Evolutionary conservation across 2,329 filamentous ascomycete genomes (phyloP).

Genomic region (Sarocladium kiliense): DNA sequence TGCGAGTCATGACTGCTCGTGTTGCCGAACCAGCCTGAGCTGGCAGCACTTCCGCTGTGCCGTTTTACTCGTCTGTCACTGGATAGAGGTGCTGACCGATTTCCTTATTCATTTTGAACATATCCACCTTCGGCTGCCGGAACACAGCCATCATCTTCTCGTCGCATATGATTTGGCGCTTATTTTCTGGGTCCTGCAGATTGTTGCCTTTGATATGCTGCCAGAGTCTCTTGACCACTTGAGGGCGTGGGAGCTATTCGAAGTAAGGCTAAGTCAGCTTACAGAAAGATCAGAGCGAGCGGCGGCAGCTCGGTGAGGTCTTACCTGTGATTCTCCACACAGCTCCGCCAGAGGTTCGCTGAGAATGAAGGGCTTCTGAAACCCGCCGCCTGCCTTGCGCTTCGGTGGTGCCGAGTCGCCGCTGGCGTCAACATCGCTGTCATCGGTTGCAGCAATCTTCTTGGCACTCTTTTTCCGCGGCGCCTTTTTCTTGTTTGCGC

Average conservation of each 20-base stretch:
- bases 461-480: slow-evolving; percentile 70
- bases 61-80: slow-evolving; percentile 59
- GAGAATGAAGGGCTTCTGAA: slow-evolving; percentile 80
- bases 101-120: slow-evolving; percentile 99
- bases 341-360: slow-evolving; percentile 65
- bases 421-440: slow-evolving; percentile 67
- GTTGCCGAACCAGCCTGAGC: not conserved
- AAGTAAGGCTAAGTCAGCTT: too few relatives aligned
- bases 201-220: slow-evolving; percentile 84
- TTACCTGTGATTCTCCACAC: slow-evolving; percentile 62
- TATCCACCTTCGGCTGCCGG: slow-evolving; percentile 85
- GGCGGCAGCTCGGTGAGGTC: slow-evolving; percentile 20
- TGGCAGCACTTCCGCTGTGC: not conserved
- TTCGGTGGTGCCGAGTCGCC: slow-evolving; percentile 55
- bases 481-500: slow-evolving; percentile 56
- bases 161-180: slow-evolving; percentile 89
- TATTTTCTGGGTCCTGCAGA: slow-evolving; percentile 86
- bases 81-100: slow-evolving; percentile 86
- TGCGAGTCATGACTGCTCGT: not conserved
- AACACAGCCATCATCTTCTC: slow-evolving; percentile 89
- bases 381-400: slow-evolving; percentile 84
- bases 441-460: slow-evolving; percentile 72
- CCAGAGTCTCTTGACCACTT: slow-evolving; percentile 96
- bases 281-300: too few relatives aligned
- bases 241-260: slow-evolving; percentile 76